Evolutionary conservation across 1,284 basidiomycete genomes (phyloP).

Genomic region (Pholiota adiposa): DNA sequence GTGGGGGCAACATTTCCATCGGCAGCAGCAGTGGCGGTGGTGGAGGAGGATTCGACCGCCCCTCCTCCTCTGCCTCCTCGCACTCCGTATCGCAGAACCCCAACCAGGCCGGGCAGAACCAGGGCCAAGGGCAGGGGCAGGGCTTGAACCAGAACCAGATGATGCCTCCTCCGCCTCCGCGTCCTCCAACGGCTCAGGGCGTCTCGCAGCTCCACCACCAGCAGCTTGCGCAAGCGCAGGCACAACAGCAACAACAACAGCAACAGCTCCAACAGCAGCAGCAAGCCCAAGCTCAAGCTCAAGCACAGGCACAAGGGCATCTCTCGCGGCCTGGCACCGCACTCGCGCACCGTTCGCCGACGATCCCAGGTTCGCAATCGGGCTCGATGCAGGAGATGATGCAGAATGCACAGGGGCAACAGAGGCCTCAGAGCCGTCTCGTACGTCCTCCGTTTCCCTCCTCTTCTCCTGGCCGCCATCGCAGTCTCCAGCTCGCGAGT

Average conservation of each 20-base stretch:
- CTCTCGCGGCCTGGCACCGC: constrained; percentile 39
- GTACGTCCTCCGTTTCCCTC: constrained; percentile 10
- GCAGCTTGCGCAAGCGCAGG: background rate
- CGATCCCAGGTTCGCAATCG: constrained; percentile 24
- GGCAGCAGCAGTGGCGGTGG: too few species aligned
- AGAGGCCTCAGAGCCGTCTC: constrained; percentile 25
- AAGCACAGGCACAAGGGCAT: constrained; percentile 13
- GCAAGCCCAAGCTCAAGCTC: background rate
- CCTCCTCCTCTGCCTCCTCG: constrained; percentile 23
- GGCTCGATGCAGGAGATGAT: constrained; percentile 18
- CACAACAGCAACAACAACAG: too few species aligned
- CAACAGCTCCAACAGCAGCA: background rate
- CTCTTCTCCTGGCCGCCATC: too few species aligned
- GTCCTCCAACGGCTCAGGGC: constrained; percentile 21
- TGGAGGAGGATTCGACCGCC: background rate
- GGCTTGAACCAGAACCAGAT: constrained; percentile 8
- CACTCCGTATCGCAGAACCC: constrained; percentile 22
- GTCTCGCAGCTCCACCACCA: background rate
- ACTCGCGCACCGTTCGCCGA: constrained; percentile 38
- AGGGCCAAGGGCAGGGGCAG: background rate
- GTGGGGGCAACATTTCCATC: too few species aligned
- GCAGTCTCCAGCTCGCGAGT: background rate
- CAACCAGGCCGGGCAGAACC: constrained; percentile 20
- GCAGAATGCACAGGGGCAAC: constrained; percentile 7
- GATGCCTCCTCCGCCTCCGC: constrained; percentile 33